A percentile compares a stretch with the other conserved stretches of the same genome.
Conservation (phyloP, 148 eudicot species). For the Cornus controversa region DNA sequence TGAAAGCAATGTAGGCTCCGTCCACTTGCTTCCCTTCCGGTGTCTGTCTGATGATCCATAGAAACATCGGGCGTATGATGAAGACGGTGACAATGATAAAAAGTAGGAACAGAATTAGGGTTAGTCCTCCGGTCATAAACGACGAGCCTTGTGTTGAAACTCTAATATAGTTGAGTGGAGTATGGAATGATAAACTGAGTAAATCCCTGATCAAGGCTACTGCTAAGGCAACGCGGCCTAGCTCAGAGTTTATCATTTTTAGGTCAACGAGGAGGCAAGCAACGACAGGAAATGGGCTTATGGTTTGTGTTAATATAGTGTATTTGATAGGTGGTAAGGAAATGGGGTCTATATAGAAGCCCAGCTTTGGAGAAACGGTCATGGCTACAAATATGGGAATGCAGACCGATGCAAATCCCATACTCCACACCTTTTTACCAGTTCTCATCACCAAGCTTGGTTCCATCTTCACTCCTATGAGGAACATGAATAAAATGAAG, state of each 20-base stretch:
- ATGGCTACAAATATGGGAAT: constrained; percentile 9
- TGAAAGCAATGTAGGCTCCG: constrained; percentile 14
- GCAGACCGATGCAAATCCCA: constrained; percentile 19
- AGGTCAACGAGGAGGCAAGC: constrained; percentile 31
- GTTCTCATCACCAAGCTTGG: constrained; percentile 19
- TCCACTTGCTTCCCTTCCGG: constrained; percentile 36
- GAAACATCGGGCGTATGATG: not conserved
- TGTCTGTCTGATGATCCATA: constrained; percentile 30
- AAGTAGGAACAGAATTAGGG: not conserved
- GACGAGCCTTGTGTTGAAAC: not conserved
- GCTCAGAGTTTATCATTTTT: constrained; percentile 38
- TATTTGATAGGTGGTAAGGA: constrained; percentile 2
- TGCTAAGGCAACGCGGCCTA: constrained; percentile 36
- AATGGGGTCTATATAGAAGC: not conserved
- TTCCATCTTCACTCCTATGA: constrained; percentile 39
- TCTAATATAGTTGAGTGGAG: not conserved
- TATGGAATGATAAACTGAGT: not conserved
- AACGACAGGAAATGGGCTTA: constrained; percentile 27
- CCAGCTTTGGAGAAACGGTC: not conserved
- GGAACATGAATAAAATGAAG: constrained; percentile 34
- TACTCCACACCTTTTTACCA: constrained; percentile 30
- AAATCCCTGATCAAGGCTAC: constrained; percentile 28
- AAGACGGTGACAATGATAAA: not conserved
- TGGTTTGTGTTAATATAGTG: not conserved
- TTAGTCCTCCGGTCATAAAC: not conserved